These are phyloP conservation scores for Protomyces lactucae-debilis DNA, from an alignment of 1,139 yeast species.

Conservation along the genomic window DNA sequence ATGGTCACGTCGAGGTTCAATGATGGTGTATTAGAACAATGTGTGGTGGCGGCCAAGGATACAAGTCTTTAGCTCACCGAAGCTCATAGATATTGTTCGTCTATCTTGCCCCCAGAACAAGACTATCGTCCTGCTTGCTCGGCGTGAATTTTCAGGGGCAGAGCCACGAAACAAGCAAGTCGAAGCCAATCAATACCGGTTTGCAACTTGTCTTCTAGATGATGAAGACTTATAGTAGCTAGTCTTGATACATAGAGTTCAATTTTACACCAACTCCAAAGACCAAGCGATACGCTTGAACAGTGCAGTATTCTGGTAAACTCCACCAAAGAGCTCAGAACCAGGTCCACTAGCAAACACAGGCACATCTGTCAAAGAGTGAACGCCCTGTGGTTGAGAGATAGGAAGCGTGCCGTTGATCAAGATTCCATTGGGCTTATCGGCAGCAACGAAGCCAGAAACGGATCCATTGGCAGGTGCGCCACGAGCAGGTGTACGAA, in stretches of 20 bases:
- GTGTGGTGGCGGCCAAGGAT: too few species aligned
- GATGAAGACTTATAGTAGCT: too few species aligned
- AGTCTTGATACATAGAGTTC: too few species aligned
- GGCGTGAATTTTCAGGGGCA: too few species aligned
- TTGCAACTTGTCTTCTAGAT: neutral
- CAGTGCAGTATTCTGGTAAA: neutral
- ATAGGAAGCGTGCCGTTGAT: neutral
- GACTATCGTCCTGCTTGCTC: too few species aligned
- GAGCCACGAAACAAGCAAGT: neutral
- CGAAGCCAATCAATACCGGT: neutral
- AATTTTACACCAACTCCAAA: neutral
- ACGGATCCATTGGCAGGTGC: neutral
- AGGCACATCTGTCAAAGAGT: slow-evolving; percentile 9
- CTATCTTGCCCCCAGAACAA: too few species aligned
- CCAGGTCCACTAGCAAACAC: slow-evolving; percentile 8
- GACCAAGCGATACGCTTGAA: neutral
- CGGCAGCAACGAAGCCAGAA: neutral
- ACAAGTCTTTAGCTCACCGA: too few species aligned
- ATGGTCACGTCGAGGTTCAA: too few species aligned
- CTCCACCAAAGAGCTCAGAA: slow-evolving; percentile 1
- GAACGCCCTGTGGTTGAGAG: neutral
- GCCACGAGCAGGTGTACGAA: neutral
- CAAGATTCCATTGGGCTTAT: neutral
- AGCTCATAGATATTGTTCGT: too few species aligned
- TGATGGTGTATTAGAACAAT: too few species aligned